phyloP scores from a whole-genome alignment of 257 asterid species.

The Asclepias syriaca region DNA sequence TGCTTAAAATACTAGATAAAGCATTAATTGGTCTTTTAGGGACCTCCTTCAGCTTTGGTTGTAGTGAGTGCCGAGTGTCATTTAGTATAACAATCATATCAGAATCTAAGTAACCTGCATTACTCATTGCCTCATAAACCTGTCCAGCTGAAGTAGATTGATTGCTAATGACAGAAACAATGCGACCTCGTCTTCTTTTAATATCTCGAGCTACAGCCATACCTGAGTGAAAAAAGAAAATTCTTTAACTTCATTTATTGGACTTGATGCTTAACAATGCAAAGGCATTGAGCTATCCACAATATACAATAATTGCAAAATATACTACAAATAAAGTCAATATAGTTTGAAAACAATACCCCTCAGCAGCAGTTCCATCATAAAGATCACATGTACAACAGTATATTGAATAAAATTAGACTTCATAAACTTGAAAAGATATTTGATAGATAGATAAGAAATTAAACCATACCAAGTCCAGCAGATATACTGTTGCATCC shows the following conservation, averaged over 20 bases:
- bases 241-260: slow-evolving; percentile 4
- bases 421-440: neutral
- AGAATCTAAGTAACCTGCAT: slow-evolving; percentile 88
- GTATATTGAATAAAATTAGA: neutral
- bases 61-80: slow-evolving; percentile 65
- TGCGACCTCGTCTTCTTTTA: slow-evolving; percentile 66
- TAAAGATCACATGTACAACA: neutral
- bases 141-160: slow-evolving; percentile 89
- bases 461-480: slow-evolving; percentile 62
- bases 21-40: slow-evolving; percentile 61
- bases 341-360: neutral
- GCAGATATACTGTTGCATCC: slow-evolving; percentile 93
- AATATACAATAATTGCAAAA: neutral
- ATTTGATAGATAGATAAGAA: slow-evolving; percentile 8
- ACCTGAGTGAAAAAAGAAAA: slow-evolving; percentile 33
- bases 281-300: neutral
- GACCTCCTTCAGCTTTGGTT: slow-evolving; percentile 66
- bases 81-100: slow-evolving; percentile 78
- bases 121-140: slow-evolving; percentile 92
- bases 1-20: slow-evolving; percentile 64
- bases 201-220: slow-evolving; percentile 93
- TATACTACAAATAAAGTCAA: neutral
- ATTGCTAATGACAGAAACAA: slow-evolving; percentile 84
- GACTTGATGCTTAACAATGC: neutral
- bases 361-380: neutral